Percentiles rank a stretch among this genome's conserved stretches.
Conservation (phyloP, 441 rosid species). For the Flueggea neowawraea region DNA sequence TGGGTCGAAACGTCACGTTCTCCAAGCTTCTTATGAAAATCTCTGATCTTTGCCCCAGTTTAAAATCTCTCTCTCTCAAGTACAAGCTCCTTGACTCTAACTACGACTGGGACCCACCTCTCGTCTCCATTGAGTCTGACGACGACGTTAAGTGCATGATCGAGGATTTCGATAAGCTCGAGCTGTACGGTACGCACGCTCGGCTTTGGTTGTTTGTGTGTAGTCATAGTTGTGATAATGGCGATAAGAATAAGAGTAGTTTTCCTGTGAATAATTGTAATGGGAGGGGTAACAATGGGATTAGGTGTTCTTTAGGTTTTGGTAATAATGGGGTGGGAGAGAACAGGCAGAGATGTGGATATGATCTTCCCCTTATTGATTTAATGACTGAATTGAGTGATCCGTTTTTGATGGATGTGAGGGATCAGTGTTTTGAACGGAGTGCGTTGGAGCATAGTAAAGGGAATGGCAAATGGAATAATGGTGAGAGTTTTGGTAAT, state of each 20-base stretch:
- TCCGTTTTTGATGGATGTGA: no score
- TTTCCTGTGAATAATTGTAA: no score
- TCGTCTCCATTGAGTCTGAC: constrained; percentile 22
- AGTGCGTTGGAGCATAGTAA: background rate
- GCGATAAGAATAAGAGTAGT: no score
- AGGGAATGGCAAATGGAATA: background rate
- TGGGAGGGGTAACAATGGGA: background rate
- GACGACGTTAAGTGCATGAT: constrained; percentile 32
- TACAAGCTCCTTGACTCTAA: constrained; percentile 11
- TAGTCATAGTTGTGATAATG: background rate
- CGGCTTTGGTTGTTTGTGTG: constrained; percentile 36
- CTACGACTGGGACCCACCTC: constrained; percentile 7
- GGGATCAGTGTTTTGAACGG: background rate
- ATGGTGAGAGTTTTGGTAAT: constrained; percentile 7
- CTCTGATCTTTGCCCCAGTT: constrained; percentile 19
- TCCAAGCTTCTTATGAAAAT: constrained; percentile 24
- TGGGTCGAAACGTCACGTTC: constrained; percentile 22
- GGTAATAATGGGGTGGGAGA: background rate
- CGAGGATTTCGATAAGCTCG: constrained; percentile 26
- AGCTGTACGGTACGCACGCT: constrained; percentile 9
- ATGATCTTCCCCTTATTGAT: constrained; percentile 7
- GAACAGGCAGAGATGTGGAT: background rate
- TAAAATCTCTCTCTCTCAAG: constrained; percentile 17
- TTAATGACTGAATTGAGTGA: constrained; percentile 10
- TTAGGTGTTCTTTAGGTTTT: background rate